phyloP scores from a whole-genome alignment of 2,329 filamentous ascomycete species.

The Penicillium brasilianum region DNA sequence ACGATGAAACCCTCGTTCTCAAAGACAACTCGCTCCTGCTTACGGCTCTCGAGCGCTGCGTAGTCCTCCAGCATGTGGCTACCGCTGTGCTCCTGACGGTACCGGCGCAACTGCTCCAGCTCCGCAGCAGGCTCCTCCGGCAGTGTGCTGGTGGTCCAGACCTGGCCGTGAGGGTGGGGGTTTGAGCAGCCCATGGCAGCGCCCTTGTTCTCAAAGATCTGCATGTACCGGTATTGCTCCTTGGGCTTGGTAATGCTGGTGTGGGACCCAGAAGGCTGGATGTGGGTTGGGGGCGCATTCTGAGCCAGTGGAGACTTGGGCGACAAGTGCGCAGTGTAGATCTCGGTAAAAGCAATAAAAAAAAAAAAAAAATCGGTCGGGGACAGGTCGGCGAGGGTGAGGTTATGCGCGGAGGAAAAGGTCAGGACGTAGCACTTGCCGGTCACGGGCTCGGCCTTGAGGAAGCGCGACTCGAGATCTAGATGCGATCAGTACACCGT shows the following conservation, averaged over 20 bases:
- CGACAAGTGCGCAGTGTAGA: constrained; percentile 83
- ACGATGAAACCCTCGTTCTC: constrained; percentile 85
- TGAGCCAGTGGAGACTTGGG: constrained; percentile 68
- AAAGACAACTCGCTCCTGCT: constrained; percentile 84
- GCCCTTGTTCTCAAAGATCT: constrained; percentile 99
- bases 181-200: constrained; percentile 98
- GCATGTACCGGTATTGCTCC: constrained; percentile 92
- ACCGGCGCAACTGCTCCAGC: constrained; percentile 76
- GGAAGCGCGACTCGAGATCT: constrained; percentile 76
- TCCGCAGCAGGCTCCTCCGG: constrained; percentile 89
- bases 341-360: constrained; percentile 86
- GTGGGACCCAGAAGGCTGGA: constrained; percentile 54
- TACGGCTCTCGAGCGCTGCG: constrained; percentile 77
- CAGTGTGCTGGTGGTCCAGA: constrained; percentile 91
- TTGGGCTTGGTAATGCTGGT: constrained; percentile 60
- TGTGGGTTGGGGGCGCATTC: constrained; percentile 51
- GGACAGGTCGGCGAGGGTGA: constrained; percentile 89
- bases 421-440: constrained; percentile 97
- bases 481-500: constrained; percentile 10
- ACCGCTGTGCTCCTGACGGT: constrained; percentile 72
- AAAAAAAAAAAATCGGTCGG: constrained; percentile 78
- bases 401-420: constrained; percentile 87
- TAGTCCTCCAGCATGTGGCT: constrained; percentile 85
- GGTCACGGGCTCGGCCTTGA: constrained; percentile 83
- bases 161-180: constrained; percentile 93